phyloP scores from a whole-genome alignment of 805 yeast genomes.

The Pichia pseudocactophila region DNA sequence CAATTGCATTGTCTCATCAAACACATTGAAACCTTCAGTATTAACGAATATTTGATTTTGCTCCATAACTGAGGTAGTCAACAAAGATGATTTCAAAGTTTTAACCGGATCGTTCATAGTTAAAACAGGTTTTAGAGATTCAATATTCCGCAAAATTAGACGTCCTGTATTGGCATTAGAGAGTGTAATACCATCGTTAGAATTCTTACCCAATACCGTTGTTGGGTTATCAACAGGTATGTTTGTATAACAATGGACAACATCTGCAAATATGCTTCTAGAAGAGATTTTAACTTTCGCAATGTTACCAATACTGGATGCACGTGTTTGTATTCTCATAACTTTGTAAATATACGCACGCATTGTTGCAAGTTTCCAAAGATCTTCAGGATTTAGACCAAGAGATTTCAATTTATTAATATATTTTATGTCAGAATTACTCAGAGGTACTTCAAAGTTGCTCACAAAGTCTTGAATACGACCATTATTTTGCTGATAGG shows the following conservation, averaged over 20 bases:
- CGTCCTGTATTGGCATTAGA: neutral
- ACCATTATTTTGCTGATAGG: slow-evolving; percentile 2
- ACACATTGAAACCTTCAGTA: slow-evolving; percentile 15
- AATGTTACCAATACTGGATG: neutral
- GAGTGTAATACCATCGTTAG: neutral
- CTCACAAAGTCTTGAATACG: slow-evolving; percentile 28
- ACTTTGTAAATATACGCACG: slow-evolving; percentile 60
- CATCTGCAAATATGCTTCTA: slow-evolving; percentile 44
- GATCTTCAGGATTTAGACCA: slow-evolving; percentile 64
- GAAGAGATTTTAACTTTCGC: slow-evolving; percentile 31
- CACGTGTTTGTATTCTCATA: slow-evolving; percentile 29
- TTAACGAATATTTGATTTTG: slow-evolving; percentile 7
- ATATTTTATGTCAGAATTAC: slow-evolving; percentile 65
- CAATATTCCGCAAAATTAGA: slow-evolving; percentile 3
- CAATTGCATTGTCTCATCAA: slow-evolving; percentile 20
- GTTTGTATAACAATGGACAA: slow-evolving; percentile 13
- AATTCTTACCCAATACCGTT: too few species aligned
- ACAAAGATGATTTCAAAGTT: slow-evolving; percentile 4
- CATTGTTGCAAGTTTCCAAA: slow-evolving; percentile 75
- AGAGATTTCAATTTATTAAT: slow-evolving; percentile 57
- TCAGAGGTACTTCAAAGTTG: slow-evolving; percentile 41
- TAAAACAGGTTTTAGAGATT: slow-evolving; percentile 1
- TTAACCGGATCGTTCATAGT: slow-evolving; percentile 16
- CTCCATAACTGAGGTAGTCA: neutral
- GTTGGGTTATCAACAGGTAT: neutral